Percentiles rank a stretch among this genome's conserved stretches.
These are phyloP conservation scores for Cucumis hystrix DNA, from an alignment of 306 rosid species.

Conservation along the genomic window DNA sequence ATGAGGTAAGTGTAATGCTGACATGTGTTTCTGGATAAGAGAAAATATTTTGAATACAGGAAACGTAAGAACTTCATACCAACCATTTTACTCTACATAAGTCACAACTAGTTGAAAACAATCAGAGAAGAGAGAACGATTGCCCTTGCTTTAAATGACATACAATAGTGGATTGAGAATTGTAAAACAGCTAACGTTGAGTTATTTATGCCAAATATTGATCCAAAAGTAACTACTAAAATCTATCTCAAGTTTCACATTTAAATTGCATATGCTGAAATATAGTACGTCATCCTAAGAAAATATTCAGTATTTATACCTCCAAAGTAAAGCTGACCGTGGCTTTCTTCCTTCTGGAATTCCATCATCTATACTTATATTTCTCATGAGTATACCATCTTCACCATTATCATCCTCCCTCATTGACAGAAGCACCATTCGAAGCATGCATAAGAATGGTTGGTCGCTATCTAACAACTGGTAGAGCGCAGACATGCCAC, in stretches of 20 bases:
- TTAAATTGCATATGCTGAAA: background rate
- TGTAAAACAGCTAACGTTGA: background rate
- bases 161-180: background rate
- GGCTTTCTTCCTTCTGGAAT: conserved; percentile 58
- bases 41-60: background rate
- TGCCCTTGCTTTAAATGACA: background rate
- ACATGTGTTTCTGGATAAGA: background rate
- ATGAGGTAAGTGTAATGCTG: background rate
- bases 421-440: conserved; percentile 94
- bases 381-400: conserved; percentile 39
- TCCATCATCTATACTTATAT: conserved; percentile 32
- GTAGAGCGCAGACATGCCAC: conserved; percentile 88
- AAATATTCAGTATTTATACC: conserved; percentile 30
- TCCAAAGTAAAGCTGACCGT: conserved; percentile 74
- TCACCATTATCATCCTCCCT: conserved; percentile 86
- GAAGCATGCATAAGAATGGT: conserved; percentile 95
- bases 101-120: background rate
- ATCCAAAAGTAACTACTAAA: background rate
- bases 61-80: background rate
- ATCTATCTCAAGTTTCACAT: background rate
- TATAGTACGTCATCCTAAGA: background rate
- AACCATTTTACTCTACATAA: background rate
- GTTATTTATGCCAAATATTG: background rate
- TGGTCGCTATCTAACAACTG: conserved; percentile 97
- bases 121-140: background rate